Evolutionary conservation across 2,329 filamentous ascomycete genomes (phyloP), one percentile per base, ranked within the genome.

Genomic region (Drechslerella dactyloides): DNA sequence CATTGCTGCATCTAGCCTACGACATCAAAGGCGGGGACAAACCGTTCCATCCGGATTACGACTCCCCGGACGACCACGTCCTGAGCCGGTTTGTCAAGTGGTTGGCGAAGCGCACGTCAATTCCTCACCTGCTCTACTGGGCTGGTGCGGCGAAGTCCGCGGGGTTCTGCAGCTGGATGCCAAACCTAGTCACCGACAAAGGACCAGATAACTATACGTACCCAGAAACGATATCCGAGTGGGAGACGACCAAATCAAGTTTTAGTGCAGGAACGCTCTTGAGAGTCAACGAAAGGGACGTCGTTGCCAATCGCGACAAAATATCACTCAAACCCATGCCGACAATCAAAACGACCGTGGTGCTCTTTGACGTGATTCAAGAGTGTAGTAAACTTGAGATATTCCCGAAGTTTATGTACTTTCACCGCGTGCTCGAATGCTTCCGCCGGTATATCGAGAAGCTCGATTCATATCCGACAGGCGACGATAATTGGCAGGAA

Each of bases 91-190:
- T 48, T 23, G 44, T 48, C 19, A 19, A 4, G 6, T 48, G 44
- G 44, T 19, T 48, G 5, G 44, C 44, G 4, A 48, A 23, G 5
- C 7, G n/a, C 17, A 48, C 19, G 4, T 23, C 44, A 48, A 23
- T 48, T 21, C 44, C 44, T 6, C 19, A 21, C 17, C 5, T 48
- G 15, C 44, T 48, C 19, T 48, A 48, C 11, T 48, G 44, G 44
- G 44, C 44, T 3, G 44, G 44, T 10, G 17, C n/a, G 2, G 15
- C 8, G 2, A 48, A 48, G 17, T 19, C 44, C 44, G 5, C 44
- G n/a, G 44, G 21, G 17, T 48, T 48, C 17, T 48, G 44, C 44
- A 48, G 11, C 17, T 48, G 44, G 44, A 48, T 48, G 44, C 44
- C 44, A 5, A 48, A 48, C 11, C 17, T 48, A 3, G 11, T 48